Conservation (phyloP, 768 basidiomycete species). For the Agrocybe pediades region DNA sequence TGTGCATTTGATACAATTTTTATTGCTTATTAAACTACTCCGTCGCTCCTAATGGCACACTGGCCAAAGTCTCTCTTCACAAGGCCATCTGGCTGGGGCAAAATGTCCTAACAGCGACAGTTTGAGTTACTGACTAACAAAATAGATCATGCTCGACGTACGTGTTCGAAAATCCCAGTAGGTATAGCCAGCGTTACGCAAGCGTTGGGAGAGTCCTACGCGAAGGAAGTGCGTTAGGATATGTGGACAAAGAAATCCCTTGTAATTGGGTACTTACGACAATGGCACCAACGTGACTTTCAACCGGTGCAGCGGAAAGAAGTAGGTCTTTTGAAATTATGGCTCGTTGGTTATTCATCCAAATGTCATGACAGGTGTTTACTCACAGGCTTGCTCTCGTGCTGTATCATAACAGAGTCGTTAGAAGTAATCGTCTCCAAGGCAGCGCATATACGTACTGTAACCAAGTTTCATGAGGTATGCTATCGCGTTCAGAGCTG, state of each 20-base stretch:
- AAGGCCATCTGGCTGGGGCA: constrained; percentile 65
- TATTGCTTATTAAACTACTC: constrained; percentile 40
- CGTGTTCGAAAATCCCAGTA: constrained; percentile 76
- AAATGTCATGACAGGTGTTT: neutral
- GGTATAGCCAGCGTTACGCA: constrained; percentile 76
- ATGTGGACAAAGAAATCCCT: no score
- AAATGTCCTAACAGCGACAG: constrained; percentile 51
- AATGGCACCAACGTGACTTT: constrained; percentile 69
- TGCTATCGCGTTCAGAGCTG: constrained; percentile 72
- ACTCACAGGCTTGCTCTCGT: constrained; percentile 73
- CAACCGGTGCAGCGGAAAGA: constrained; percentile 69
- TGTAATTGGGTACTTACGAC: constrained; percentile 66
- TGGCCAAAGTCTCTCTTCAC: constrained; percentile 61
- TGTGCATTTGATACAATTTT: no score
- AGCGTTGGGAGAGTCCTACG: constrained; percentile 78
- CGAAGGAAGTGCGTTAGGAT: no score
- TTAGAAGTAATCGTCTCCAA: neutral
- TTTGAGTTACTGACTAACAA: neutral
- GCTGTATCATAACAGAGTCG: constrained; percentile 36
- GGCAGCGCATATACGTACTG: constrained; percentile 42
- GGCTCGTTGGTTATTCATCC: no score
- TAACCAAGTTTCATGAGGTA: constrained; percentile 78
- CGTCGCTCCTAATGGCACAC: constrained; percentile 67
- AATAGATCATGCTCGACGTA: constrained; percentile 27
- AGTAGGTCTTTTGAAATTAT: constrained; percentile 50